Base-by-base conservation (phyloP, 148 eudicot genomes). In the Agrostemma githago region DNA sequence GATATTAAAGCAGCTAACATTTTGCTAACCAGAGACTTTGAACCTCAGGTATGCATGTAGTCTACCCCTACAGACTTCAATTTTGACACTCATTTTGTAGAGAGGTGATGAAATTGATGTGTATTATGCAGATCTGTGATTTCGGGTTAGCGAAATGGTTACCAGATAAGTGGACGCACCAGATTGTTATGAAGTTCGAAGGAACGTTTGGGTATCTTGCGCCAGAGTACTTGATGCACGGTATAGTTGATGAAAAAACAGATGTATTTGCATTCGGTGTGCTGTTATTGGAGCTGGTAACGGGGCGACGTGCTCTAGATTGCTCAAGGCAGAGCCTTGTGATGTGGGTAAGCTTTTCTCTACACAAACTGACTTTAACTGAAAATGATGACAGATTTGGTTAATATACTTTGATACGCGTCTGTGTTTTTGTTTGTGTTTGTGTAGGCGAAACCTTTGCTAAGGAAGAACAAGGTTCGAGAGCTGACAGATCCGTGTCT, bases 121-220 rank as follows among this genome's bases (percentile, higher is more conserved):
- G 10, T 74, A 10, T 7, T 4, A 37, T 89, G 76, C 88, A 94
- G 97, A 94, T 94, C 63, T 89, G 97, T 72, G 98, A 94, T 85
- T 94, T 91, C 38, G 98, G 98, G 64, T 89, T 91, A 46, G 98
- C 97, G 17, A 94, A 94, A 79, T 94, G 97, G 98, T 83, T 94
- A 15, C 98, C 97, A 0, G 93, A 91, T 70, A 88, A 87, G 69
- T 94, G 98, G 98, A 91, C 92, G 70, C 97, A 94, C 71, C 97
- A 89, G 41, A 88, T 90, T 2, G 86, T 94, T 51, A 76, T 93
- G 21, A 89, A 88, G 75, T 89, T 87, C 19, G 97, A 94, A 83
- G 98, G 98, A 82, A 94, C 98, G 5, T 89, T 91, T 56, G 98
- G 98, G 98, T 94, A 93, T 81, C 87, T 93, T 56, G 92, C 98